These are phyloP conservation scores for Metroxylon sagu DNA, from an alignment of 176 grass and related monocot species.

Conservation along the genomic window DNA sequence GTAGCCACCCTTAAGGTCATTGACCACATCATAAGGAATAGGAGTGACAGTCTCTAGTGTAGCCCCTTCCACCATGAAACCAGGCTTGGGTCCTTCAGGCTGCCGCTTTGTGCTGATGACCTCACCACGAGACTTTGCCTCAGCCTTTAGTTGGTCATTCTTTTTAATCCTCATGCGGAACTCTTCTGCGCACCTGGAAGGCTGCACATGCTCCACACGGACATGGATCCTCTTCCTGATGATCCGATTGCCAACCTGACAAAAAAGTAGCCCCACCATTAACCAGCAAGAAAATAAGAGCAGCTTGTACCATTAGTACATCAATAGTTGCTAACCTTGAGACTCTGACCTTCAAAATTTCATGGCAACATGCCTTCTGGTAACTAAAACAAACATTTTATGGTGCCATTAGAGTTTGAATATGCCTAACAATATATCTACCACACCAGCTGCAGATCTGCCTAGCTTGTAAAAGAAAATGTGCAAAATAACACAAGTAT, in stretches of 20 bases:
- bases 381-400: too few relatives aligned
- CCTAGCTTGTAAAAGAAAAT: too few relatives aligned
- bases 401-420: too few relatives aligned
- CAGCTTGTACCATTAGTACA: too few relatives aligned
- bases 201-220: conserved; percentile 1
- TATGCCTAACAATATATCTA: too few relatives aligned
- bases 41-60: conserved; percentile 2
- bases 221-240: conserved; percentile 16
- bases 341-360: too few relatives aligned
- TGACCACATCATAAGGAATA: conserved; percentile 12
- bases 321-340: too few relatives aligned
- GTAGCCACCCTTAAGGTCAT: conserved; percentile 11
- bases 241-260: conserved; percentile 11
- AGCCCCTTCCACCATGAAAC: conserved; percentile 12
- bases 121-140: background rate
- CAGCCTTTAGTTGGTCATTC: conserved; percentile 8
- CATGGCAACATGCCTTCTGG: too few relatives aligned
- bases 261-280: too few relatives aligned
- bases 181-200: conserved; percentile 8
- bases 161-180: conserved; percentile 1
- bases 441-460: too few relatives aligned
- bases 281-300: too few relatives aligned
- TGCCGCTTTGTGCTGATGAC: conserved; percentile 10
- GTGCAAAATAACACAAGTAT: too few relatives aligned
- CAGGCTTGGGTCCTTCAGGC: conserved; percentile 8